Conservation (phyloP, 163 green algal species). For the Coccomyxa subellipsoidea region DNA sequence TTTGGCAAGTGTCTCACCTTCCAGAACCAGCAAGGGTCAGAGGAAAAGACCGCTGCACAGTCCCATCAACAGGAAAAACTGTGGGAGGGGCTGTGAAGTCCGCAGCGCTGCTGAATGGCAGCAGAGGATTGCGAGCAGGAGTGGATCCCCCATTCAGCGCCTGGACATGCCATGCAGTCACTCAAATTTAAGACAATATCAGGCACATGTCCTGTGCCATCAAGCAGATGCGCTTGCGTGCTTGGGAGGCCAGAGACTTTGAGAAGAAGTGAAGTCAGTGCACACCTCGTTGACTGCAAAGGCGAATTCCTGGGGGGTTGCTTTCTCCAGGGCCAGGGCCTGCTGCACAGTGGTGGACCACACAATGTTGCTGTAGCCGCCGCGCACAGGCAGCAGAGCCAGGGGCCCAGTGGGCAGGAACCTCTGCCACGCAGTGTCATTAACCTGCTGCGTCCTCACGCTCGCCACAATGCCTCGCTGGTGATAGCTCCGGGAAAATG, state of each 20-base stretch:
- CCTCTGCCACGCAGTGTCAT: conserved; percentile 79
- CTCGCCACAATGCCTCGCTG: conserved; percentile 75
- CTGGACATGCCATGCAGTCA: too few species aligned
- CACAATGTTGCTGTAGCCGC: conserved; percentile 79
- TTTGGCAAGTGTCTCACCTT: too few species aligned
- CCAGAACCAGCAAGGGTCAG: conserved; percentile 61
- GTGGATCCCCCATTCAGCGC: neutral
- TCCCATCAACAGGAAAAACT: conserved; percentile 30
- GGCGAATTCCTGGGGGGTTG: conserved; percentile 43
- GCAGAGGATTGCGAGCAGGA: conserved; percentile 3
- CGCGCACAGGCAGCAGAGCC: conserved; percentile 79
- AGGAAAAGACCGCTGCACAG: conserved; percentile 55
- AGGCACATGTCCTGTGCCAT: too few species aligned
- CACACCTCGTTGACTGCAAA: conserved; percentile 45
- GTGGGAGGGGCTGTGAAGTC: conserved; percentile 12
- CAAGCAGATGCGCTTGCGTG: too few species aligned
- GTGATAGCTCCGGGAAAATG: conserved; percentile 53
- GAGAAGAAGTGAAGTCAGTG: neutral
- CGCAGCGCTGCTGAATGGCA: neutral
- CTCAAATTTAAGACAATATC: too few species aligned
- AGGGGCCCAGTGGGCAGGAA: conserved; percentile 89
- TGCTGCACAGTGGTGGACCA: conserved; percentile 71
- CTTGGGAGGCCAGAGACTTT: too few species aligned
- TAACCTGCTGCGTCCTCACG: conserved; percentile 43
- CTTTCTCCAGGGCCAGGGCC: conserved; percentile 48